These are phyloP conservation scores for Beta lomatogona DNA, from an alignment of 179 eudicot genomes.

Conservation along the genomic window DNA sequence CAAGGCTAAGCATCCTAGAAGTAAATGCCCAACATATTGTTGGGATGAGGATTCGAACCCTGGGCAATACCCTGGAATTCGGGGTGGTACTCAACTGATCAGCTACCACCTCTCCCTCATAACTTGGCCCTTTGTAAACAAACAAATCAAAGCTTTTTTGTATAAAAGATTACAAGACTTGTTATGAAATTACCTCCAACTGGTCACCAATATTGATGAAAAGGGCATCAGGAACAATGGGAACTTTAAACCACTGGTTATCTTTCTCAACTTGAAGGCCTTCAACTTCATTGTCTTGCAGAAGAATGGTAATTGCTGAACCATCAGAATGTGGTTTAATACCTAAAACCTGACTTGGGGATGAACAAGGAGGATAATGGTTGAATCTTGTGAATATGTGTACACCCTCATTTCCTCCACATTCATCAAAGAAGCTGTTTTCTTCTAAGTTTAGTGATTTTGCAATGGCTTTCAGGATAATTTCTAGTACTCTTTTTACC, in stretches of 20 bases:
- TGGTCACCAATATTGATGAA: constrained; percentile 57
- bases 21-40: no score
- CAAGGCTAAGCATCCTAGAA: no score
- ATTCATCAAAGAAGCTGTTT: constrained; percentile 39
- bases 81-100: no score
- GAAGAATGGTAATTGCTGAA: constrained; percentile 43
- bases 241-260: constrained; percentile 52
- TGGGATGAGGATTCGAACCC: no score
- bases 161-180: no score
- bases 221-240: constrained; percentile 44
- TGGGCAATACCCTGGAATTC: no score
- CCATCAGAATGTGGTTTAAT: constrained; percentile 58
- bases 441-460: constrained; percentile 45
- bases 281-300: constrained; percentile 52
- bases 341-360: constrained; percentile 54
- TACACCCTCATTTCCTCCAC: constrained; percentile 35
- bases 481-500: constrained; percentile 34
- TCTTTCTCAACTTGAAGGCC: constrained; percentile 54
- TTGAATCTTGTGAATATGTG: constrained; percentile 42
- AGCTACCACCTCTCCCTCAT: no score
- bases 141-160: no score
- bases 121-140: no score
- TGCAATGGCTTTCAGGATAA: constrained; percentile 42
- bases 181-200: constrained; percentile 48
- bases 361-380: constrained; percentile 52